A percentile compares a stretch with the other conserved stretches of the same genome.
These are phyloP conservation scores for Magnusiomyces suaveolens DNA, from an alignment of 1,139 yeast genomes.

Conservation along the genomic window DNA sequence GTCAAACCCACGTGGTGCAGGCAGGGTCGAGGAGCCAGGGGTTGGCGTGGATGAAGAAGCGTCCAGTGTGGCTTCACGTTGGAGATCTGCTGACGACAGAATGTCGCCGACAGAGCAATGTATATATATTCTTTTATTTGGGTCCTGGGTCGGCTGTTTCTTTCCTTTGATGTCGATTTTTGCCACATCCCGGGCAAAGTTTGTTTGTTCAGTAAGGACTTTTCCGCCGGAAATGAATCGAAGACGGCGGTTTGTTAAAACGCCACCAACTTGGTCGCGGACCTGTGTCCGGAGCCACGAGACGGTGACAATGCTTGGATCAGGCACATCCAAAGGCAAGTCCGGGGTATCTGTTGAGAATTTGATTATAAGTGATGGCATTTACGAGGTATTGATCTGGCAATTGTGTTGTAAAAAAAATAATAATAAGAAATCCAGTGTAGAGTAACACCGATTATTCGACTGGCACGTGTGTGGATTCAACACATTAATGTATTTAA, in stretches of 20 bases:
- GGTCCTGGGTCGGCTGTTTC: slow-evolving; percentile 15
- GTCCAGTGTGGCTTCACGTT: slow-evolving; percentile 54
- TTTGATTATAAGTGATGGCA: slow-evolving; percentile 35
- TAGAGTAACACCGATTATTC: too few species aligned
- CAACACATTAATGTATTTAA: too few species aligned
- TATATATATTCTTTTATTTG: slow-evolving; percentile 39
- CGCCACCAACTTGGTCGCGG: slow-evolving; percentile 27
- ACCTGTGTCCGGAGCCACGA: slow-evolving; percentile 40
- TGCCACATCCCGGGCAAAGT: slow-evolving; percentile 44
- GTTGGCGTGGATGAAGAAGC: slow-evolving; percentile 32
- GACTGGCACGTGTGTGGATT: too few species aligned
- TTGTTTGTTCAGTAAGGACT: slow-evolving; percentile 51
- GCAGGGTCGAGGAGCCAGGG: slow-evolving; percentile 44
- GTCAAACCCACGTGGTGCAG: slow-evolving; percentile 80
- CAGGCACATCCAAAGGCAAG: slow-evolving; percentile 35
- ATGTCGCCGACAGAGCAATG: slow-evolving; percentile 79
- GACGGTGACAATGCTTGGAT: slow-evolving; percentile 35
- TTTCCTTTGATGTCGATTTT: slow-evolving; percentile 23
- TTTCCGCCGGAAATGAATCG: slow-evolving; percentile 68
- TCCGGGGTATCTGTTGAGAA: slow-evolving; percentile 43
- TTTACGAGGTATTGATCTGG: neutral
- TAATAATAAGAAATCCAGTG: too few species aligned
- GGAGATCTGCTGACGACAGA: slow-evolving; percentile 48
- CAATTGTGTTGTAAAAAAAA: too few species aligned
- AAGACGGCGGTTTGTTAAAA: slow-evolving; percentile 41